Evolutionary conservation across 1,139 yeast genomes (phyloP).

Genomic region (Lodderomyces orthopsilosis): DNA sequence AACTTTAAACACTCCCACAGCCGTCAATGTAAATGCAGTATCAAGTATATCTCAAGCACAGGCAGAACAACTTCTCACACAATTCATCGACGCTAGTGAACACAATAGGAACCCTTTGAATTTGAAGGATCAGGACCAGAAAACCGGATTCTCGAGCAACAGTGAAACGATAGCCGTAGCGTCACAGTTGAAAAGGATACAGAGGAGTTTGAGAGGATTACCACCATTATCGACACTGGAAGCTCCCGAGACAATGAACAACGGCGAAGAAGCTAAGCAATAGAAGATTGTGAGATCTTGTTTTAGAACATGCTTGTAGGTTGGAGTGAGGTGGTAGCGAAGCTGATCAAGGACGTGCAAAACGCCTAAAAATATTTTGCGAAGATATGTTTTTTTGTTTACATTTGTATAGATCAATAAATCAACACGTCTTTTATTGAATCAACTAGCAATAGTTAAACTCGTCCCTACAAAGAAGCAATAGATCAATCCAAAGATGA

Average conservation of each 20-base stretch:
- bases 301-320: too few species aligned
- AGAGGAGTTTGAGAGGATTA: conserved; percentile 70
- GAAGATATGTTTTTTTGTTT: neutral
- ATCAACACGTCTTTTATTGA: neutral
- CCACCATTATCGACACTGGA: conserved; percentile 44
- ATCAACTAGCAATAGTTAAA: too few species aligned
- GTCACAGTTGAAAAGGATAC: conserved; percentile 64
- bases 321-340: neutral
- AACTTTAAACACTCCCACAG: conserved; percentile 50
- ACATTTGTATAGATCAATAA: neutral
- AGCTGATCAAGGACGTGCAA: neutral
- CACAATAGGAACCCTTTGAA: conserved; percentile 9
- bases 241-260: neutral
- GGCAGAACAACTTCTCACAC: conserved; percentile 46
- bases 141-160: conserved; percentile 22
- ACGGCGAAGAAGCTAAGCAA: neutral
- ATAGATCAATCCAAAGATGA: conserved; percentile 11
- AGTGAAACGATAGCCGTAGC: conserved; percentile 34
- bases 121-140: conserved; percentile 8
- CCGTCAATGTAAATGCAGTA: conserved; percentile 33
- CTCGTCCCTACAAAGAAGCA: too few species aligned
- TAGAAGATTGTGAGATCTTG: too few species aligned
- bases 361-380: neutral
- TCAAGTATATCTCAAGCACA: conserved; percentile 32
- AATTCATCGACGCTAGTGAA: conserved; percentile 45